Percentiles rank a stretch among this genome's conserved stretches.
Evolutionary conservation across 2,329 filamentous ascomycete species (phyloP).

Genomic region (Cladophialophora exuberans): DNA sequence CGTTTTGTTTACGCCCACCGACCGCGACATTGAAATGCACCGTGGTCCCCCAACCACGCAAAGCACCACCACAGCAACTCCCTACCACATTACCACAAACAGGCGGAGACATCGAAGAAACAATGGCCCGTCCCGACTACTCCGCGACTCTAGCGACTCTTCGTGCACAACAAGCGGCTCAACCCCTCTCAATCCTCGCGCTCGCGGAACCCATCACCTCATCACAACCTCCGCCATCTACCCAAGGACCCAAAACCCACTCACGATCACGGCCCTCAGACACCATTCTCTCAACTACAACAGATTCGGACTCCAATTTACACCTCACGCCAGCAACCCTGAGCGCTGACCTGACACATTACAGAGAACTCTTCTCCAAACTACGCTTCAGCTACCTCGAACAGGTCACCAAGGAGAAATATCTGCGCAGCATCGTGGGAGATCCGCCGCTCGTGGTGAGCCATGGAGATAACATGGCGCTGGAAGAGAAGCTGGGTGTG

Average conservation of each 20-base stretch:
- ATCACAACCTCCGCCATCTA: slow-evolving; percentile 11
- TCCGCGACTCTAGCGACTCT: slow-evolving; percentile 35
- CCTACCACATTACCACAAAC: background rate
- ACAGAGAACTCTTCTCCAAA: slow-evolving; percentile 91
- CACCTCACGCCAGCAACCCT: slow-evolving; percentile 72
- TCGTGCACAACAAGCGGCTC: slow-evolving; percentile 30
- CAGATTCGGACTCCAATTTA: slow-evolving; percentile 59
- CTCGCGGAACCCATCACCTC: slow-evolving; percentile 33
- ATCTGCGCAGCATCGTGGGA: slow-evolving; percentile 87
- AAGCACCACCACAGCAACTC: background rate
- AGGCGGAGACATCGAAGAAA: background rate
- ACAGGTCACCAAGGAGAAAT: slow-evolving; percentile 98
- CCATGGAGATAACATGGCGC: slow-evolving; percentile 75
- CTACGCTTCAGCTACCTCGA: slow-evolving; percentile 96
- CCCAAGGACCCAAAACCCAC: background rate
- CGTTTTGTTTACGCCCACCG: background rate
- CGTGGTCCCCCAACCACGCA: background rate
- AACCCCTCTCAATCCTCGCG: slow-evolving; percentile 43
- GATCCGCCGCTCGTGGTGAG: slow-evolving; percentile 86
- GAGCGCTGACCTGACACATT: slow-evolving; percentile 82
- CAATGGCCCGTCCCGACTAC: slow-evolving; percentile 48
- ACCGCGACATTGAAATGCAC: background rate
- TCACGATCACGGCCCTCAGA: slow-evolving; percentile 42
- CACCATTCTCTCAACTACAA: slow-evolving; percentile 72
- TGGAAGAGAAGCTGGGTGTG: slow-evolving; percentile 71